Evolutionary conservation across 768 basidiomycete genomes (phyloP), one percentile per base, ranked within the genome.

Genomic region (Cystobasidium onofrii): DNA sequence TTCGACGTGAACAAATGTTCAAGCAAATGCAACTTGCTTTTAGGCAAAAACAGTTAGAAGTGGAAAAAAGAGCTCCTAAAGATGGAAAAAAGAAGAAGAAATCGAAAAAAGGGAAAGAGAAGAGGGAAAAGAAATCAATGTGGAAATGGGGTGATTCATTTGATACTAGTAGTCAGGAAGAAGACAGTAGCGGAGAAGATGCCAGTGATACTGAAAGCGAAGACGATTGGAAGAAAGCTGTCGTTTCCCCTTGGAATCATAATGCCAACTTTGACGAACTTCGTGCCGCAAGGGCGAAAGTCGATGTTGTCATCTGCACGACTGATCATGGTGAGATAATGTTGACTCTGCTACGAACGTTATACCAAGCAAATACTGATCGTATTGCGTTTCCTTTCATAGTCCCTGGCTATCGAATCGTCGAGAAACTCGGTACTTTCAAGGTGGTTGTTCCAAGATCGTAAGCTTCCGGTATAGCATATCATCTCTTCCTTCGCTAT

Each of bases 341-440:
- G 34, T 25, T 44, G 10, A 17, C 3, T 27, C 4, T 39, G 39
- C 39, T 20, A n/a, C 10, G 52, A 29, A n/a, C 7, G 6, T n/a
- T 20, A 20, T 25, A 6, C 44, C 7, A 39, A 10, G 25, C 41
- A 17, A 18, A 33, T 4, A 44, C 36, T 43, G 4, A 41, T 36
- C 9, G 43, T 36, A 27, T 17, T 43, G 15, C 13, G 23, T 9
- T 9, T 9, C 27, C 34, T n/a, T 27, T 6, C 18, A 44, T 27
- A 71, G 69, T 71, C 6, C 50, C 50, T 41, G 69, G 69, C 69
- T 71, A 10, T 36, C 25, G 55, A 29, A 55, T 60, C 13, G 55
- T 71, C n/a, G 29, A 46, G 17, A 36, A 31, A 10, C 39, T 29
- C 10, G 69, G 69, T 10, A 20, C 29, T 10, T 36, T 71, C 69